Evolutionary conservation across 495 filamentous ascomycete species (phyloP), one percentile per base, ranked within the genome.

Genomic region (Entonaema liquescens): DNA sequence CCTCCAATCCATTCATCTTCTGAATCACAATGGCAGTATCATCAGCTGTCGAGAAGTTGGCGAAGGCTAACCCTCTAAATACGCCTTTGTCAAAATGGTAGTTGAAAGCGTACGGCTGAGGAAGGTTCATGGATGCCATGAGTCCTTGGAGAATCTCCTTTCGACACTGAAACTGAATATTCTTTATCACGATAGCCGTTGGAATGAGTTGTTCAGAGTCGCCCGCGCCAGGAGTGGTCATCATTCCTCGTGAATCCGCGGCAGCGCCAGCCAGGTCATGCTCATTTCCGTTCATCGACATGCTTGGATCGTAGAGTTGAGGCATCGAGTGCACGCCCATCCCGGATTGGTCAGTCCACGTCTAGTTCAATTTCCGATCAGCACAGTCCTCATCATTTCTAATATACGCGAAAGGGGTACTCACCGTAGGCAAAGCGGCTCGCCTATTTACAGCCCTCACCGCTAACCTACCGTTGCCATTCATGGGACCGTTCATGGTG

Each of bases 31-130:
- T 85, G 12, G 91, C 91, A 0, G 95, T 99, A 75, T 99, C 95
- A 64, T 97, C 91, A 1, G 95, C 87, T 17, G 93, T 97, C 11
- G 95, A 97, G 80, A 99, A 99, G 81, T 99, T 99, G 79, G 95
- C 95, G 79, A 99, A 99, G 9, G 95, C 95, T 54, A 99, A 85
- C 19, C 95, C 95, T 64, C 95, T 87, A 82, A 99, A 99, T 19
- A 99, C 95, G 21, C 95, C 95, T 75, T 97, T 96, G 76, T 99
- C 95, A 77, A 99, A 99, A 79, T 99, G 95, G 73, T 99, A 99
- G 81, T 99, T 99, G 86, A 99, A 99, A 4, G 95, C 95, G 76
- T 99, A 99, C 0, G 95, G 95, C 40, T 98, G 87, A 1, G 95
- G 95, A 29, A 98, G 86, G 62, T 90, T 89, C 82, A 97, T 85